Base-by-base conservation (phyloP, 192 early-diverging fungal genomes). In the Cetraspora pellucida region DNA sequence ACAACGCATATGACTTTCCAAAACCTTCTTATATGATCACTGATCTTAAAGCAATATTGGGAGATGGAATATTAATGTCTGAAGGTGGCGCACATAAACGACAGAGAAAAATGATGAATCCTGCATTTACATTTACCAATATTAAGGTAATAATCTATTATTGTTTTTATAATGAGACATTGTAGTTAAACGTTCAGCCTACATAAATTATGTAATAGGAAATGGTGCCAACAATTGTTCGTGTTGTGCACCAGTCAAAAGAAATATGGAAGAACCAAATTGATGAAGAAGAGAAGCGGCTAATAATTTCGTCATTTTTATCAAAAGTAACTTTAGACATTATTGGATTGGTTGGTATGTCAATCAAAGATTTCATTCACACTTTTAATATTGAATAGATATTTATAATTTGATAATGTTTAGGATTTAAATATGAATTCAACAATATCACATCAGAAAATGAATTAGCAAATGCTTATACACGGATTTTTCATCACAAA, bases 31-130 rank as follows among this genome's bases (percentile, higher is more conserved):
- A 75, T 5, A 44, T 78, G 10, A 47, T 70, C 2, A 63, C 60
- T n/a, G 55, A 84, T 28, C 21, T 89, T 23, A 71, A 78, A 3
- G 52, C 69, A 50, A 66, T 87, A 9, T 37, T 89, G 25, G 87
- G 89, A 21, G 59, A 80, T 45, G 87, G 87, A 16, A 61, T 90
- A 10, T 52, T 90, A 37, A 72, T 90, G 10, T 80, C 84, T 4
- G 89, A 90, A 65, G 88, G 88, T 1, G 82, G 79, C 52, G 82
- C 30, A 8, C 89, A 90, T 75, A 71, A 65, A 57, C 76, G 75
- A 43, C 89, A 90, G 59, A 81, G 89, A 44, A 88, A 87, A 67
- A 82, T 89, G 83, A 58, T 90, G 13, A 87, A 87, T 68, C 89
- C 89, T 6, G 84, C 86, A 14, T 90, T 90, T 45, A 73, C 74